Conservation (phyloP, 768 basidiomycete genomes). For the Kwoniella dendrophila region DNA sequence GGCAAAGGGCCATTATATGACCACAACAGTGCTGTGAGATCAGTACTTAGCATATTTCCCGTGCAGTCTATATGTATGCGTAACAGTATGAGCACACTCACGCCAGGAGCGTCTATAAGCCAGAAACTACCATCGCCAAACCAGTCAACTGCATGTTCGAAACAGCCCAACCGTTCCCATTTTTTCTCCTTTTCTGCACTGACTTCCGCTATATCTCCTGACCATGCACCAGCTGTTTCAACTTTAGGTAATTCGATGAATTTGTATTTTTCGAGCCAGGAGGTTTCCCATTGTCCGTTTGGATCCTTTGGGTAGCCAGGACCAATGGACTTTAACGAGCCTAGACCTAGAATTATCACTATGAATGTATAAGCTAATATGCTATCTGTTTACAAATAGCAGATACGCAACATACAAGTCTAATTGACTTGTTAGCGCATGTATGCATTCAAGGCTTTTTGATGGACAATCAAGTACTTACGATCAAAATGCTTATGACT, state of each 20-base stretch:
- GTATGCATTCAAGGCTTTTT: neutral
- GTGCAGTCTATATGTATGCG: neutral
- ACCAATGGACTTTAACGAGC: slow-evolving; percentile 25
- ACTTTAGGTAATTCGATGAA: slow-evolving; percentile 23
- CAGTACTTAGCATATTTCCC: neutral
- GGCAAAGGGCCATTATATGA: slow-evolving; percentile 32
- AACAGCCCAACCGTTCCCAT: slow-evolving; percentile 35
- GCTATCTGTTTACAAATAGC: neutral
- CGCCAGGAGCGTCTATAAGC: slow-evolving; percentile 33
- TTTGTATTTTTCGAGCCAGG: slow-evolving; percentile 26
- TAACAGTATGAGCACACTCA: slow-evolving; percentile 17
- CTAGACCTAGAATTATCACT: slow-evolving; percentile 28
- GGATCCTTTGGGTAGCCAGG: slow-evolving; percentile 27
- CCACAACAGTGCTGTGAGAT: slow-evolving; percentile 27
- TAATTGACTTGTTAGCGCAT: neutral
- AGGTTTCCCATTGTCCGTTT: slow-evolving; percentile 16
- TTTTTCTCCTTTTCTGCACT: neutral
- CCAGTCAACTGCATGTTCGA: slow-evolving; percentile 31
- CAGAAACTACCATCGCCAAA: slow-evolving; percentile 42
- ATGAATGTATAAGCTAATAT: neutral
- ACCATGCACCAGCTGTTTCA: neutral
- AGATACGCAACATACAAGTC: slow-evolving; percentile 1
- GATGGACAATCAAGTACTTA: too few relatives aligned
- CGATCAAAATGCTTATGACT: slow-evolving; percentile 38
- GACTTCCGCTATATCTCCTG: neutral